Evolutionary conservation across 805 yeast species (phyloP), one percentile per base, ranked within the genome.

Genomic region (Kluyveromyces lactis): DNA sequence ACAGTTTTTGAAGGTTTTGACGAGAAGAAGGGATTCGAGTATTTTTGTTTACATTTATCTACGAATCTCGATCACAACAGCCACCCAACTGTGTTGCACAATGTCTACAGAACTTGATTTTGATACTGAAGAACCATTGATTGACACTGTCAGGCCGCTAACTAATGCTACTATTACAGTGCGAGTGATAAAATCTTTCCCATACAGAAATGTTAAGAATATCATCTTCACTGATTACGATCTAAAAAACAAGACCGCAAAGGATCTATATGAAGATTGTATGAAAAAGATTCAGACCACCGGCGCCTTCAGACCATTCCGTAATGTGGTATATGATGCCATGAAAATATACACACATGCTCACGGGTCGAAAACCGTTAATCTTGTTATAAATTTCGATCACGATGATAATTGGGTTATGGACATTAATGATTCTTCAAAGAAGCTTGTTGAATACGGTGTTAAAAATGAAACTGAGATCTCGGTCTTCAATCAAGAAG

Each of bases 321-420:
- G 97, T 53, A 83, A 72, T 44, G 84, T 85, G 8, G 67, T 63
- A 0, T 83, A 77, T 46, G 84, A 90, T 55, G 69, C 89, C 0
- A 58, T 90, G 41, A 92, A 92, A 60, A 72, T 92, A 5, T 92
- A 92, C 63, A 83, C 95, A 21, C 87, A 86, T 56, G 97, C 98
- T 0, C 97, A 90, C 60, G 92, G 94, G 10, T 75, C 95, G 23
- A 92, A 92, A 63, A 85, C 96, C 2, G 82, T 87, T 77, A 87
- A 92, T 55, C 69, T 92, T 48, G 92, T 87, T 34, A 83, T 92
- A 46, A 92, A 92, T 58, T 73, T 92, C 58, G 95, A 86, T 19
- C 79, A 89, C 52, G 85, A 79, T 52, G 83, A 80, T 4, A 62
- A 60, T 30, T 83, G 94, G 87, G 66, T 84, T 4, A 57, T 84